phyloP scores from a whole-genome alignment of 257 asterid species.

The Nicotiana attenuata region DNA sequence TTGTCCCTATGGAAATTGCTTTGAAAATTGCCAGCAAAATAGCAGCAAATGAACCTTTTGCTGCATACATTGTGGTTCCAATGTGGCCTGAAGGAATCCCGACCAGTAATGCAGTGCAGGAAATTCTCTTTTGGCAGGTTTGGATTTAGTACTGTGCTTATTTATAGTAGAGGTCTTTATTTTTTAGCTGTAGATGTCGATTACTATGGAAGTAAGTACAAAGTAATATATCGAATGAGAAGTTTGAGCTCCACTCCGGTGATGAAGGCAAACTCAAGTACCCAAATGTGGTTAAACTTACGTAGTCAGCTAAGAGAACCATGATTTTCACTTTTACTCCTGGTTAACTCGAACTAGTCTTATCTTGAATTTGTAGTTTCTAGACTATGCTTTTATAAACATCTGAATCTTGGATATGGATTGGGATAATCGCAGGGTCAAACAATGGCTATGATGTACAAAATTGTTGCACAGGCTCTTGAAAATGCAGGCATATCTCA shows the following conservation, averaged over 20 bases:
- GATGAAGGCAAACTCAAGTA: background rate
- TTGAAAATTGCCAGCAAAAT: conserved; percentile 83
- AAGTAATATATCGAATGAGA: background rate
- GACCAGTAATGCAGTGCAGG: conserved; percentile 78
- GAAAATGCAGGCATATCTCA: conserved; percentile 23
- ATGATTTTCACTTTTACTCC: conserved; percentile 4
- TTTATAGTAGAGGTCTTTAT: background rate
- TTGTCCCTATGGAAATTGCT: conserved; percentile 93
- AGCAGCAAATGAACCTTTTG: conserved; percentile 69
- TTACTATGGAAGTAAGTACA: background rate
- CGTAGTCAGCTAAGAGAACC: background rate
- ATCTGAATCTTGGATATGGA: conserved; percentile 11
- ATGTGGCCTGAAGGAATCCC: conserved; percentile 99
- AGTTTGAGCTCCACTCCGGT: background rate
- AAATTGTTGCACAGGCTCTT: conserved; percentile 35
- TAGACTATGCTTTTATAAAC: background rate
- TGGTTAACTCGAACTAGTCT: background rate
- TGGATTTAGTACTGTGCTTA: background rate
- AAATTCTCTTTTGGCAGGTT: conserved; percentile 97
- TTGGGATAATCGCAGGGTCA: conserved; percentile 37
- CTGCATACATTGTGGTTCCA: conserved; percentile 77
- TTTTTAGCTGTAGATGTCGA: background rate
- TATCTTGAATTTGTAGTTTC: background rate
- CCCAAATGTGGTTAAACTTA: background rate
- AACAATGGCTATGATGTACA: conserved; percentile 54